A percentile compares a stretch with the other conserved stretches of the same genome.
Evolutionary conservation across 2,329 filamentous ascomycete species (phyloP).

Genomic region (Paecilomyces fulvus): DNA sequence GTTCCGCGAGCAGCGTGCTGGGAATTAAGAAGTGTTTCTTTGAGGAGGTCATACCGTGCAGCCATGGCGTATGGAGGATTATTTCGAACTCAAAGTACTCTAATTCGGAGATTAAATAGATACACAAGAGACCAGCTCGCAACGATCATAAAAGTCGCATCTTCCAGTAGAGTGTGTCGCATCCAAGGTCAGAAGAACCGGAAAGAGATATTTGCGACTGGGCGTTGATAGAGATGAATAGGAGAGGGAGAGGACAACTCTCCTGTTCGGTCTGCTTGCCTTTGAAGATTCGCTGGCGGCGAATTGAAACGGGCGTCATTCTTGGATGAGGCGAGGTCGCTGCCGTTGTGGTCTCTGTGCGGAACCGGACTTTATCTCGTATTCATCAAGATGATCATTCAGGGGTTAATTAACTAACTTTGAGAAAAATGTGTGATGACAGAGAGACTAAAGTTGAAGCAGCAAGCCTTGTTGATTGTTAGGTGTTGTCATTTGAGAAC

Average conservation of each 20-base stretch:
- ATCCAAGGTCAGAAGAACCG: background rate
- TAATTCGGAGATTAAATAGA: background rate
- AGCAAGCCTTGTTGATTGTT: no score
- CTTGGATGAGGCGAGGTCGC: background rate
- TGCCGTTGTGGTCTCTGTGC: slow-evolving; percentile 11
- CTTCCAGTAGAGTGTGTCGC: background rate
- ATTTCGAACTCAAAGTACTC: background rate
- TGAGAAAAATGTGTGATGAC: no score
- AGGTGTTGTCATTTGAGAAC: no score
- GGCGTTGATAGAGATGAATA: background rate
- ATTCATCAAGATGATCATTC: no score
- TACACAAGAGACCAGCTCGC: background rate
- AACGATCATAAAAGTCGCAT: background rate
- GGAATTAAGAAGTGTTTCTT: background rate
- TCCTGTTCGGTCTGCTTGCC: background rate
- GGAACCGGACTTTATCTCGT: slow-evolving; percentile 2
- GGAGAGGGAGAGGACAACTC: background rate
- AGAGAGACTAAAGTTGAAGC: no score
- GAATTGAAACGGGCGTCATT: background rate
- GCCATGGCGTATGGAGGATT: slow-evolving; percentile 18
- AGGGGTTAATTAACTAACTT: no score
- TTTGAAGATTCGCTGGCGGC: slow-evolving; percentile 6
- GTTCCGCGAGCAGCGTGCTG: background rate
- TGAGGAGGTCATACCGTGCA: slow-evolving; percentile 23
- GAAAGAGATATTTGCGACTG: background rate